Evolutionary conservation across 768 basidiomycete species (phyloP).

Genomic region (Lentinula sp.): DNA sequence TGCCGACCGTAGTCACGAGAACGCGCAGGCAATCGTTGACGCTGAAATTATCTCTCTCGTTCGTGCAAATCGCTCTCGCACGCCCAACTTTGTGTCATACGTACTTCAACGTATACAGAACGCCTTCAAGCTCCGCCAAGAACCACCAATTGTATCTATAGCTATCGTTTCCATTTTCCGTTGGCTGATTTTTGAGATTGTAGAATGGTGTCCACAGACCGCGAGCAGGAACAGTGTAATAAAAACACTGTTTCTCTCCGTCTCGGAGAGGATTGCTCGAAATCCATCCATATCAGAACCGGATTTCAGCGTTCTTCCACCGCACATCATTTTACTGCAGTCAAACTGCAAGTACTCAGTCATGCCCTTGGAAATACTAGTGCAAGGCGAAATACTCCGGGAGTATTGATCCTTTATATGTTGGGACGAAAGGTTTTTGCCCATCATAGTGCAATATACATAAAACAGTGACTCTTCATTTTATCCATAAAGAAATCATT

Average conservation of each 20-base stretch:
- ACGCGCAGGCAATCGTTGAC: conserved; percentile 5
- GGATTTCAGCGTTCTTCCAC: no score
- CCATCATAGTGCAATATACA: no score
- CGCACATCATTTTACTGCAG: no score
- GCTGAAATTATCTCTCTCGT: conserved; percentile 5
- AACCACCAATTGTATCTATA: not conserved
- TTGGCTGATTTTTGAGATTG: not conserved
- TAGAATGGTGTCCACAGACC: not conserved
- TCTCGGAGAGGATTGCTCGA: no score
- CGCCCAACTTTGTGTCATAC: not conserved
- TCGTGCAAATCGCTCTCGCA: not conserved
- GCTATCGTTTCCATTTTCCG: not conserved
- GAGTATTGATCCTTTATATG: no score
- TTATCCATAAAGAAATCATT: not conserved
- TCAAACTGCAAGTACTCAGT: no score
- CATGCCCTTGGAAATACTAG: no score
- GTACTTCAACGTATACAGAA: not conserved
- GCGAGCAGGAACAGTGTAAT: not conserved
- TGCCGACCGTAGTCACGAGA: conserved; percentile 6
- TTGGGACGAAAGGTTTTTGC: no score
- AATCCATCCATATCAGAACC: no score
- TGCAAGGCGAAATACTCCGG: no score
- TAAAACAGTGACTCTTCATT: not conserved
- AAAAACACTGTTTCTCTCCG: no score
- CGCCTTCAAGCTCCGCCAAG: not conserved